phyloP scores from a whole-genome alignment of 257 asterid species.

The Fraxinus pennsylvanica region DNA sequence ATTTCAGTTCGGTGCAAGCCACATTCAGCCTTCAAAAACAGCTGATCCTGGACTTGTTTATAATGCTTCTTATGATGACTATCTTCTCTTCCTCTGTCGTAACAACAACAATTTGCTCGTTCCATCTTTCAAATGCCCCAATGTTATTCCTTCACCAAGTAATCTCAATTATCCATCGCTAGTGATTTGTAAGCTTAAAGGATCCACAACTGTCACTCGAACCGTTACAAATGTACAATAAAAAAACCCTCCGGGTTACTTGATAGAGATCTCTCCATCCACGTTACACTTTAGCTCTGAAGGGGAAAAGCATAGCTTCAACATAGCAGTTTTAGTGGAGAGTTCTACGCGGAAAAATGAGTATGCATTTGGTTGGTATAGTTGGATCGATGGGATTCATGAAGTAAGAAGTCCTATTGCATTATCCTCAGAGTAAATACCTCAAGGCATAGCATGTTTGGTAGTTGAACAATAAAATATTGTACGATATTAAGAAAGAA shows the following conservation, averaged over 20 bases:
- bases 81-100: slow-evolving; percentile 43
- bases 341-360: slow-evolving; percentile 6
- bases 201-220: slow-evolving; percentile 34
- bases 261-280: slow-evolving; percentile 30
- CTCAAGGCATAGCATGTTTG: too few species aligned
- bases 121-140: slow-evolving; percentile 32
- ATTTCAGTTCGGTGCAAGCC: slow-evolving; percentile 47
- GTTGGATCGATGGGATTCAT: slow-evolving; percentile 45
- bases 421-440: background rate
- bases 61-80: slow-evolving; percentile 41
- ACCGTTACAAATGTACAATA: slow-evolving; percentile 45
- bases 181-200: slow-evolving; percentile 30
- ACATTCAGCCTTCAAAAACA: slow-evolving; percentile 47
- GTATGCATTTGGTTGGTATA: slow-evolving; percentile 31
- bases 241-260: slow-evolving; percentile 34
- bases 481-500: too few species aligned
- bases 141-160: slow-evolving; percentile 24
- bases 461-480: too few species aligned
- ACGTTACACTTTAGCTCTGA: slow-evolving; percentile 20
- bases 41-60: slow-evolving; percentile 56
- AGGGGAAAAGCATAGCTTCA: slow-evolving; percentile 42
- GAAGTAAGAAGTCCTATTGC: slow-evolving; percentile 41
- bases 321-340: slow-evolving; percentile 22
- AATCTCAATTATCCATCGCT: slow-evolving; percentile 57
- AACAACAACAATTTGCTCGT: slow-evolving; percentile 15